Evolutionary conservation across 768 basidiomycete species (phyloP).

Genomic region (Calocera cornea): DNA sequence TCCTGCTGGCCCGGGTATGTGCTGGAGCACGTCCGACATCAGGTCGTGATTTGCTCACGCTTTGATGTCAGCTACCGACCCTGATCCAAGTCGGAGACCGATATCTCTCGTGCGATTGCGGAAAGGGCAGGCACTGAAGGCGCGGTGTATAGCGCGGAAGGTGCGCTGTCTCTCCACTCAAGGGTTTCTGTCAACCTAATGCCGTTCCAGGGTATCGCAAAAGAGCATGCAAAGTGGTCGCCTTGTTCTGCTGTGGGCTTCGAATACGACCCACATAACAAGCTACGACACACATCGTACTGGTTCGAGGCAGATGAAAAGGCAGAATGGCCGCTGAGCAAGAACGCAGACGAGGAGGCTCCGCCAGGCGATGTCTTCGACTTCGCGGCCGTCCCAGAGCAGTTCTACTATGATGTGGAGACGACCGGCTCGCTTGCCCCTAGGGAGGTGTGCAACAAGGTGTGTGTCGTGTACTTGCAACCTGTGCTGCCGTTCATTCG

Average conservation of each 20-base stretch:
- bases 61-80: constrained; percentile 40
- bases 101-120: constrained; percentile 36
- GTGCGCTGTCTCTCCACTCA: constrained; percentile 30
- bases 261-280: constrained; percentile 98
- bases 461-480: constrained; percentile 19
- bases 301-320: constrained; percentile 80
- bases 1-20: constrained; percentile 72
- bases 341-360: constrained; percentile 77
- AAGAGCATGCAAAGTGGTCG: constrained; percentile 99
- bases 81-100: constrained; percentile 52
- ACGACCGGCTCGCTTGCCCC: constrained; percentile 81
- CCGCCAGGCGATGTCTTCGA: constrained; percentile 76
- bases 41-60: not conserved
- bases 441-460: constrained; percentile 82
- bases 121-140: constrained; percentile 79
- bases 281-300: constrained; percentile 85
- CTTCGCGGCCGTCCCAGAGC: constrained; percentile 70
- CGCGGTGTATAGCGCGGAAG: constrained; percentile 86
- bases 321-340: constrained; percentile 81
- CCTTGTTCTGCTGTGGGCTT: constrained; percentile 90
- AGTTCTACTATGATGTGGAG: constrained; percentile 92
- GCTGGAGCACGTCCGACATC: not conserved
- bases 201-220: constrained; percentile 71
- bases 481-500: not conserved
- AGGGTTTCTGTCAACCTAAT: not conserved